Percentiles rank a stretch among this genome's conserved stretches.
These are phyloP conservation scores for Ottelia alismoides DNA, from an alignment of 106 monocot genomes.

Conservation along the genomic window DNA sequence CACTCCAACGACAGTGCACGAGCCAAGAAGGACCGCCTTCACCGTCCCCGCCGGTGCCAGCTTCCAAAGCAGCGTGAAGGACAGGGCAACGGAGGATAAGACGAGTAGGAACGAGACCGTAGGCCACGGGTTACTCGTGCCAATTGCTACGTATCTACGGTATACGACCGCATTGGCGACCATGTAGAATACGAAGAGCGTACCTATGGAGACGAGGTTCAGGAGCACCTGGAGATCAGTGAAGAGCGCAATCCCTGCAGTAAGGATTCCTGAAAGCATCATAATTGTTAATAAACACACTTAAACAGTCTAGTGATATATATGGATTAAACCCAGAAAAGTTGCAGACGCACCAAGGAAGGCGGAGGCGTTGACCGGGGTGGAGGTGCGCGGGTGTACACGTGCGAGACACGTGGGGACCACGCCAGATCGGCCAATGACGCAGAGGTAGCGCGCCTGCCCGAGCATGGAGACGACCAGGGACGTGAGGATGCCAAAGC, in stretches of 20 bases:
- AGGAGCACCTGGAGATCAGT: slow-evolving; percentile 73
- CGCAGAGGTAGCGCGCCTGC: slow-evolving; percentile 89
- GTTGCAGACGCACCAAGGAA: slow-evolving; percentile 77
- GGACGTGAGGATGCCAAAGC: slow-evolving; percentile 73
- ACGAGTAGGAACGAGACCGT: slow-evolving; percentile 47
- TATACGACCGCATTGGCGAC: slow-evolving; percentile 82
- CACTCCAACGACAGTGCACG: slow-evolving; percentile 15
- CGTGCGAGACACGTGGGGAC: slow-evolving; percentile 67
- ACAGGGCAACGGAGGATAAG: slow-evolving; percentile 35
- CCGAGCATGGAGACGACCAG: slow-evolving; percentile 81
- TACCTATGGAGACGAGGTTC: slow-evolving; percentile 81
- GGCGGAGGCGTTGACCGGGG: slow-evolving; percentile 78
- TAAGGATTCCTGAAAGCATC: slow-evolving; percentile 35
- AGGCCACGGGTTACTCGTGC: slow-evolving; percentile 24
- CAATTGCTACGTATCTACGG: slow-evolving; percentile 64
- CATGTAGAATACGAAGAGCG: slow-evolving; percentile 98
- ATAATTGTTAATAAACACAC: background rate
- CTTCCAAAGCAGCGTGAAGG: slow-evolving; percentile 62
- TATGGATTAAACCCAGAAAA: too few relatives aligned
- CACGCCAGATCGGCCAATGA: slow-evolving; percentile 68
- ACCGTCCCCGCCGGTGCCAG: slow-evolving; percentile 16
- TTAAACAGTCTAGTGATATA: background rate
- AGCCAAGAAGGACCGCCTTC: slow-evolving; percentile 25
- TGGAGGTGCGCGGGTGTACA: slow-evolving; percentile 50
- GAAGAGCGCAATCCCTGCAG: slow-evolving; percentile 64